A percentile compares a stretch with the other conserved stretches of the same genome.
Conservation (phyloP, 2,329 filamentous ascomycete genomes). For the Fusarium humuli region DNA sequence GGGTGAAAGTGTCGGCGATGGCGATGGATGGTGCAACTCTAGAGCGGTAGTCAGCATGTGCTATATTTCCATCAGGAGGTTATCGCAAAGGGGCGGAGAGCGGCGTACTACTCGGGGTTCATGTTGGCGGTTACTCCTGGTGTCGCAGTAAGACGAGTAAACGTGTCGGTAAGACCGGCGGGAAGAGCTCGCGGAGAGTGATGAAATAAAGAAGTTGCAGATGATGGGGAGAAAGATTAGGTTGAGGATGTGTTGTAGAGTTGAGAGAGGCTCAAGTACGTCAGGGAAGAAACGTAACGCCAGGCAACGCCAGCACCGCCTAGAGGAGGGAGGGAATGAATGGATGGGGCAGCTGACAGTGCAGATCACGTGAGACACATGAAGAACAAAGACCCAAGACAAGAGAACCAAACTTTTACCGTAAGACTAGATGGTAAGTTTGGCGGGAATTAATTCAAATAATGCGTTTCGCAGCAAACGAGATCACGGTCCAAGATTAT, state of each 20-base stretch:
- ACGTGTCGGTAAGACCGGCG: slow-evolving; percentile 1
- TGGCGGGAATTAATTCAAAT: neutral
- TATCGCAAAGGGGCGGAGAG: slow-evolving; percentile 47
- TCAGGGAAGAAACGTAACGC: slow-evolving; percentile 52
- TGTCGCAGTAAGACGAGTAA: slow-evolving; percentile 21
- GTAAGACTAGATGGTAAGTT: neutral
- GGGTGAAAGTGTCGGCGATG: slow-evolving; percentile 15
- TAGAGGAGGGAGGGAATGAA: slow-evolving; percentile 26
- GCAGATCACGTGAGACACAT: slow-evolving; percentile 43
- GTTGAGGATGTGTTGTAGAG: slow-evolving; percentile 46
- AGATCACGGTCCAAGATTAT: neutral
- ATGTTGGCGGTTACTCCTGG: slow-evolving; percentile 66
- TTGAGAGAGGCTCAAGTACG: slow-evolving; percentile 47
- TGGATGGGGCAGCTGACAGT: slow-evolving; percentile 44
- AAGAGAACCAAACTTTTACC: neutral
- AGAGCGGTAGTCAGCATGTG: slow-evolving; percentile 43
- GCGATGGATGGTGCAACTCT: slow-evolving; percentile 41
- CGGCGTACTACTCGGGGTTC: slow-evolving; percentile 92
- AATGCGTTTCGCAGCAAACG: neutral
- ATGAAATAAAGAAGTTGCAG: slow-evolving; percentile 40
- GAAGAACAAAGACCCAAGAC: slow-evolving; percentile 22
- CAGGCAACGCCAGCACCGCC: slow-evolving; percentile 46
- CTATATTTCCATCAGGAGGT: slow-evolving; percentile 46
- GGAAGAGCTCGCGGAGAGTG: slow-evolving; percentile 22
- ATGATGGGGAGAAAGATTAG: slow-evolving; percentile 45